phyloP scores from a whole-genome alignment of 1,284 basidiomycete genomes.

The Ustilago tritici region DNA sequence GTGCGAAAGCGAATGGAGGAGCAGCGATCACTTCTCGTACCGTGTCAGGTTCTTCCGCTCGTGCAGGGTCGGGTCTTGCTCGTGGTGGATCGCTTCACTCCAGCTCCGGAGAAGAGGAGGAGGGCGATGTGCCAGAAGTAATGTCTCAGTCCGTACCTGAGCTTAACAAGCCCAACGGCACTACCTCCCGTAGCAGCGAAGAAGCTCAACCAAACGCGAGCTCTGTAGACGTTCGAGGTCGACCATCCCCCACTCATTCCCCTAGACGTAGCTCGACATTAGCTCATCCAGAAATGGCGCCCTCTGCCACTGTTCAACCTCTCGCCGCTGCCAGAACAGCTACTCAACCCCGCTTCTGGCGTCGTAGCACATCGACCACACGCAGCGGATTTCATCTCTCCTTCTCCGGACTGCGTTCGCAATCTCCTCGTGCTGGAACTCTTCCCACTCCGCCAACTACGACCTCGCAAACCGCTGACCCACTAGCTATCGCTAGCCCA shows the following conservation, averaged over 20 bases:
- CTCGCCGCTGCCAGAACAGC: neutral
- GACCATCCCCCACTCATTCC: conserved; percentile 21
- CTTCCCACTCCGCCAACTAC: too few relatives aligned
- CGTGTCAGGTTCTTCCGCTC: conserved; percentile 28
- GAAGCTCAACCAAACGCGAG: conserved; percentile 1
- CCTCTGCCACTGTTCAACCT: conserved; percentile 13
- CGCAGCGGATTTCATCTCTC: conserved; percentile 46
- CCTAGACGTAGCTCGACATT: conserved; percentile 38
- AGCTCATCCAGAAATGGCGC: conserved; percentile 28
- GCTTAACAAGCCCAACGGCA: conserved; percentile 42
- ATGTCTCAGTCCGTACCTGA: conserved; percentile 64
- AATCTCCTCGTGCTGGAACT: conserved; percentile 22
- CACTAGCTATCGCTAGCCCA: neutral
- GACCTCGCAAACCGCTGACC: neutral
- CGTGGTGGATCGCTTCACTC: conserved; percentile 31
- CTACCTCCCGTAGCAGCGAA: conserved; percentile 4
- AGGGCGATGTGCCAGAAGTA: conserved; percentile 27
- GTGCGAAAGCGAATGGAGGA: conserved; percentile 17
- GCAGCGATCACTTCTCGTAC: conserved; percentile 16
- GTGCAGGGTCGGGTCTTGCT: conserved; percentile 28
- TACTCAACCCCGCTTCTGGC: conserved; percentile 44
- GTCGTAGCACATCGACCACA: conserved; percentile 36
- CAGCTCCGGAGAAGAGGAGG: conserved; percentile 26
- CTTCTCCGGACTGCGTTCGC: conserved; percentile 36
- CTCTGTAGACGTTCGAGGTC: conserved; percentile 17